Base-by-base conservation (phyloP, 1,284 basidiomycete genomes). In the Limonomyces culmigenus region DNA sequence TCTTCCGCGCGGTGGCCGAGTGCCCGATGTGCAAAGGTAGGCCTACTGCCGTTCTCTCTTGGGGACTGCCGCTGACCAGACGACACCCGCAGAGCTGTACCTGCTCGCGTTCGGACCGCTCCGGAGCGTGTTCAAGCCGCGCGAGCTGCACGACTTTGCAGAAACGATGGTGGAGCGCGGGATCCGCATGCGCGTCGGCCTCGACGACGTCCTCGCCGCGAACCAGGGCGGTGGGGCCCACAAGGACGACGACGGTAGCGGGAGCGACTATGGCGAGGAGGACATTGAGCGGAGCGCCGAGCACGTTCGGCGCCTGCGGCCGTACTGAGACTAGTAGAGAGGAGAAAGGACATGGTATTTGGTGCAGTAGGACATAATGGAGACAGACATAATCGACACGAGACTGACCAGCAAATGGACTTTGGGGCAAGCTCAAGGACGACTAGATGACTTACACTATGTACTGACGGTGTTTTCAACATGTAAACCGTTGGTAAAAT, bases 121-220 rank as follows among this genome's bases (percentile, higher is more conserved):
- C 29, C 69, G 86, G 20, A 50, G 59, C 1, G 70, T 67, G 36
- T 93, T 91, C 53, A 69, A 60, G 20, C 44, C 56, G 13, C 56
- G 59, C 14, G 88, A 95, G 50, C 61, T 93, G 43, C 63, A 69
- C 36, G 63, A 57, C 17, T 68, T 84, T 46, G 72, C 65, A 23
- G 78, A 87, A 39, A 67, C 75, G 8, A 89, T 92, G 77, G 71
- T 69, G 4, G 89, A 93, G 53, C 65, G 86, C 31, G 80, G 79
- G 1, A 54, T 93, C 13, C 70, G 89, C 14, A 55, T 85, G 44
- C 65, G 83, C 20, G 55, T 61, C 33, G 74, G 70, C 0, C 49
- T 87, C 43, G 81, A 87, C 20, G 70, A 72, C 34, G 67, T 66
- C 8, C 10, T 15, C 6, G 16, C 8, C 6, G 8, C 10, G 39